phyloP scores from a whole-genome alignment of 2,329 filamentous ascomycete genomes.

The Talaromyces sp. region DNA sequence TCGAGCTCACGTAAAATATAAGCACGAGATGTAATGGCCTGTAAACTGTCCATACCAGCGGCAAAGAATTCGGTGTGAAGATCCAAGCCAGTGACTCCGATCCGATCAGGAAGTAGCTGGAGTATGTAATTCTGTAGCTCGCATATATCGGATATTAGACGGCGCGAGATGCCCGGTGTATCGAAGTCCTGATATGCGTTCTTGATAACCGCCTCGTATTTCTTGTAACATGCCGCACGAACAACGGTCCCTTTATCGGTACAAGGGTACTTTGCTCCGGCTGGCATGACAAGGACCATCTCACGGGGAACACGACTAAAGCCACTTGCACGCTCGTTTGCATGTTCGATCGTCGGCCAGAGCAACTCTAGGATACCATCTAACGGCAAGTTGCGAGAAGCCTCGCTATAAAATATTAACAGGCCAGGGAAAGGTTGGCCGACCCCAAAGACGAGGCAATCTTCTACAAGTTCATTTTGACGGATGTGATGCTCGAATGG shows the following conservation, averaged over 20 bases:
- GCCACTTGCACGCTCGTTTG: neutral
- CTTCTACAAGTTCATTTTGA: neutral
- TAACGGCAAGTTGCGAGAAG: neutral
- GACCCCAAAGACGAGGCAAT: neutral
- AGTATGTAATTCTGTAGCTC: too few species aligned
- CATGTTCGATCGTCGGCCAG: neutral
- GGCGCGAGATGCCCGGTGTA: too few species aligned
- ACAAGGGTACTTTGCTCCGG: neutral
- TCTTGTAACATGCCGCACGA: neutral
- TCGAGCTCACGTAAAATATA: too few species aligned
- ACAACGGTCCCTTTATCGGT: neutral
- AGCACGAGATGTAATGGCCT: too few species aligned
- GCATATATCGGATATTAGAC: too few species aligned
- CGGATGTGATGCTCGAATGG: neutral
- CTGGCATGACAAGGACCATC: neutral
- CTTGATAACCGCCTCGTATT: neutral
- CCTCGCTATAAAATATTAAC: neutral
- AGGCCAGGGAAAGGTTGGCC: neutral
- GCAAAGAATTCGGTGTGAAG: too few species aligned
- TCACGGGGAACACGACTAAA: neutral
- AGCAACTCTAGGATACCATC: neutral
- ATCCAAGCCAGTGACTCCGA: too few species aligned
- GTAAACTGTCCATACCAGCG: too few species aligned
- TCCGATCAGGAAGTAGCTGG: too few species aligned
- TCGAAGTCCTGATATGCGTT: neutral